These are phyloP conservation scores for Fusarium keratoplasticum DNA, from an alignment of 2,329 filamentous ascomycete genomes.

Conservation along the genomic window DNA sequence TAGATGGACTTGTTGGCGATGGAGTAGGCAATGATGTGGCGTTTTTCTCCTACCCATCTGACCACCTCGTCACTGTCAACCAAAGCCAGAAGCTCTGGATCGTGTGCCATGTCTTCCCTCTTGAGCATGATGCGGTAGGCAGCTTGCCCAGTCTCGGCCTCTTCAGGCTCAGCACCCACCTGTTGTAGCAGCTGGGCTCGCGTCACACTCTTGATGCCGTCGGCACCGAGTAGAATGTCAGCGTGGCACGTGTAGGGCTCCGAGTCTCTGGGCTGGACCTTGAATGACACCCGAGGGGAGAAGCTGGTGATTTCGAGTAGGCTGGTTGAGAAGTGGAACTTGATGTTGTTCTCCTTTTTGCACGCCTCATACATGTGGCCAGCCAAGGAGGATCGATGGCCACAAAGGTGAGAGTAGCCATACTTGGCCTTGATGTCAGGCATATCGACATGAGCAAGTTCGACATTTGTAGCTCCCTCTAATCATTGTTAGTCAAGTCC, in stretches of 20 bases:
- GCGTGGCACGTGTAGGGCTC: constrained; percentile 44
- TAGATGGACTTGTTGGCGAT: constrained; percentile 73
- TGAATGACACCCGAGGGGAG: constrained; percentile 36
- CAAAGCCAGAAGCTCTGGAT: constrained; percentile 73
- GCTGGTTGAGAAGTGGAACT: constrained; percentile 69
- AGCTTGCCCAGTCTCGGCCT: constrained; percentile 62
- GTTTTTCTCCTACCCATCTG: constrained; percentile 74
- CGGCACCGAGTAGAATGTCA: constrained; percentile 64
- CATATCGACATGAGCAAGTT: constrained; percentile 78
- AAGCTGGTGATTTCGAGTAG: constrained; percentile 42
- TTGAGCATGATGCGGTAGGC: constrained; percentile 67
- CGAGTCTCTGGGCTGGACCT: constrained; percentile 32
- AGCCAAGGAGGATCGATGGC: constrained; percentile 79
- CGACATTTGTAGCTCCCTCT: constrained; percentile 77
- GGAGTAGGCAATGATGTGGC: constrained; percentile 76
- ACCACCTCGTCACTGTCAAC: constrained; percentile 68
- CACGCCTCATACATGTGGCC: constrained; percentile 77
- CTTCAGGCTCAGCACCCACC: constrained; percentile 59
- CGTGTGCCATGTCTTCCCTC: constrained; percentile 69
- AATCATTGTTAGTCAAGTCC: neutral
- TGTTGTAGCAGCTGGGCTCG: constrained; percentile 64
- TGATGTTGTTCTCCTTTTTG: constrained; percentile 70
- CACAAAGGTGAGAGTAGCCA: constrained; percentile 82
- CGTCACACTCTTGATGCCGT: constrained; percentile 64
- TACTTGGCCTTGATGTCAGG: constrained; percentile 75